Evolutionary conservation across 768 basidiomycete genomes (phyloP), one percentile per base, ranked within the genome.

Genomic region (Exidia glandulosa): DNA sequence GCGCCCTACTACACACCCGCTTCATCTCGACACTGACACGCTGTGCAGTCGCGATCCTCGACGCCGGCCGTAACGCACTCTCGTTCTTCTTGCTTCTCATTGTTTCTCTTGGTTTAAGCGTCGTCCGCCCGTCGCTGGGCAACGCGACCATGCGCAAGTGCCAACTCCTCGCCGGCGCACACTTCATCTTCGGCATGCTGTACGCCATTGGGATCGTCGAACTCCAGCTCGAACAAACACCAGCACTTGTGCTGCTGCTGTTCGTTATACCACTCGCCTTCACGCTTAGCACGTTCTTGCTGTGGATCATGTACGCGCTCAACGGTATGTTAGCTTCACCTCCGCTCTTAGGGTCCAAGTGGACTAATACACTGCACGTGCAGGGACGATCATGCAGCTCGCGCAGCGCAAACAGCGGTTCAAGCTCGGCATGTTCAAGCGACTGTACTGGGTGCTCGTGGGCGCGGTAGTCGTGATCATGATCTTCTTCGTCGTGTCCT

Each of bases 201-300:
- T 99, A 98, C 69, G 88, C 92, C 7, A 83, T 98, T 57, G 96
- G 96, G 23, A 94, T 95, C 41, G 95, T 96, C 47, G 86, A 94
- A 70, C 81, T 99, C 30, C 84, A 92, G 65, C 78, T 98, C 33
- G 94, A 98, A 70, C 89, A 88, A 25, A 92, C 93, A 0, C 91
- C 92, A 7, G 87, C 89, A 0, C 75, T 95, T 58, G 70, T 91
- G 56, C 79, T 96, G 30, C 76, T 99, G 62, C 69, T 96, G 65
- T 93, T 98, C 69, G 89, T 98, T 63, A 85, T 97, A 61, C 96
- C 96, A 4, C 78, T 99, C 56, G 90, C 95, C 1, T 88, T 98
- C 73, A 94, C 93, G 1, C 78, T 99, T n/a, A 95, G 93, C 60
- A 86, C 87, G 1, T 99, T 97, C 78, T 79, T 99, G 29, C 79